Evolutionary conservation across 306 rosid species (phyloP).

Genomic region (Myrica gale): DNA sequence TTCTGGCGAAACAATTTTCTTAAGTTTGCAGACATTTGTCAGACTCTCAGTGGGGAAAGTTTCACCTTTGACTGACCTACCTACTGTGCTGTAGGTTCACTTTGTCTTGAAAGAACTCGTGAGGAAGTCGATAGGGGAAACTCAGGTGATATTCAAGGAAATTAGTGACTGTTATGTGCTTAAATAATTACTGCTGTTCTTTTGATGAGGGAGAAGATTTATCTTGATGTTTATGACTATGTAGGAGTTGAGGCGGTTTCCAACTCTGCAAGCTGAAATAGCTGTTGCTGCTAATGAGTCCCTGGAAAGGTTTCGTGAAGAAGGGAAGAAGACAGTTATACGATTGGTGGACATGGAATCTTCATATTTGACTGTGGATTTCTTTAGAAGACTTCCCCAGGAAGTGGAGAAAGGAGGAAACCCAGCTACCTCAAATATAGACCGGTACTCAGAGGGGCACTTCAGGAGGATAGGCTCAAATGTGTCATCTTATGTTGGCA

Average conservation of each 20-base stretch:
- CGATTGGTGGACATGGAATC: constrained; percentile 98
- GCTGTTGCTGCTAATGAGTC: constrained; percentile 77
- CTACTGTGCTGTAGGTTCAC: constrained; percentile 62
- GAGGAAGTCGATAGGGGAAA: constrained; percentile 89
- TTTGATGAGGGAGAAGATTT: constrained; percentile 2
- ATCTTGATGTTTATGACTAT: constrained; percentile 26
- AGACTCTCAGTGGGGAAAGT: neutral
- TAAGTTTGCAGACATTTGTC: neutral
- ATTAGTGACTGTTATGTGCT: constrained; percentile 10
- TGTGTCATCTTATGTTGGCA: constrained; percentile 76
- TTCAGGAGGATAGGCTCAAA: constrained; percentile 85
- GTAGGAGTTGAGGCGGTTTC: constrained; percentile 88
- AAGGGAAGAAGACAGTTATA: constrained; percentile 73
- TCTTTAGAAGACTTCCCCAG: constrained; percentile 89
- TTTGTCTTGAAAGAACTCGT: constrained; percentile 95
- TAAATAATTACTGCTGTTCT: neutral
- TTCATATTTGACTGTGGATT: constrained; percentile 93
- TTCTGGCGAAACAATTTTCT: neutral
- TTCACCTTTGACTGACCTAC: constrained; percentile 18
- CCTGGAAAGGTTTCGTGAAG: constrained; percentile 85
- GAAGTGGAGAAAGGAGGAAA: constrained; percentile 69
- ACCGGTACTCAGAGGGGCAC: constrained; percentile 80
- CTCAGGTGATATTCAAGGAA: constrained; percentile 54
- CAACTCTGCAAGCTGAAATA: constrained; percentile 78
- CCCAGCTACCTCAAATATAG: constrained; percentile 40